Percentiles rank a stretch among this genome's conserved stretches.
phyloP scores from a whole-genome alignment of 305 asterid genomes.

The Ajuga reptans region DNA sequence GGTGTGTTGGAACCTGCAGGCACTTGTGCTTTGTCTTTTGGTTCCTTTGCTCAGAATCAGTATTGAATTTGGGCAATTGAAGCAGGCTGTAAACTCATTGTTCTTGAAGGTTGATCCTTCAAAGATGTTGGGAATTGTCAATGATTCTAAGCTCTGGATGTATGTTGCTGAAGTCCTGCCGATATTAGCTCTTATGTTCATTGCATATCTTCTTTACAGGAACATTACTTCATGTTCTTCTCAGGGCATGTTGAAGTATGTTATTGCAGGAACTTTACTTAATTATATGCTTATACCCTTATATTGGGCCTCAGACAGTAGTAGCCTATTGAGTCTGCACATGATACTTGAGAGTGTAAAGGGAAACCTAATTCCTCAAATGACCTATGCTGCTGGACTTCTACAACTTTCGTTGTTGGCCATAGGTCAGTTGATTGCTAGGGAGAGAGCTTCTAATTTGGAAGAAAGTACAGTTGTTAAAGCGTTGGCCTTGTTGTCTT shows the following conservation, averaged over 20 bases:
- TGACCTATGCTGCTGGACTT: conserved; percentile 60
- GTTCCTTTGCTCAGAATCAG: conserved; percentile 70
- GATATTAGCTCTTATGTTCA: conserved; percentile 42
- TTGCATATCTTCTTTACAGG: conserved; percentile 53
- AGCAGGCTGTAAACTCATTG: conserved; percentile 54
- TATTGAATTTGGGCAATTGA: conserved; percentile 57
- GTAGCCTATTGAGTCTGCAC: conserved; percentile 33
- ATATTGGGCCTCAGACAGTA: conserved; percentile 50
- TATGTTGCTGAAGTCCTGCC: conserved; percentile 53
- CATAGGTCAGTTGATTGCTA: conserved; percentile 27
- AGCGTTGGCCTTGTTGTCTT: conserved; percentile 61
- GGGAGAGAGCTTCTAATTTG: conserved; percentile 26
- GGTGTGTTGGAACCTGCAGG: conserved; percentile 47
- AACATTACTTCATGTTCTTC: conserved; percentile 33
- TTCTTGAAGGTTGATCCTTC: conserved; percentile 53
- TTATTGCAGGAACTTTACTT: conserved; percentile 42
- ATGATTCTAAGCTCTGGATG: conserved; percentile 43
- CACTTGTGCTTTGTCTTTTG: conserved; percentile 53
- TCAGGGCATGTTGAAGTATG: conserved; percentile 50
- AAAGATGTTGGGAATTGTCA: conserved; percentile 40
- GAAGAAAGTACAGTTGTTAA: conserved; percentile 36
- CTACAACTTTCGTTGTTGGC: conserved; percentile 51
- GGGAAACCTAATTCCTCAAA: conserved; percentile 60
- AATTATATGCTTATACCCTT: conserved; percentile 52
- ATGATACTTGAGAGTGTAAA: conserved; percentile 27